A percentile compares a stretch with the other conserved stretches of the same genome.
These are phyloP conservation scores for Dendrocalamus latiflorus DNA, from an alignment of 202 grass and related monocot genomes.

Conservation along the genomic window DNA sequence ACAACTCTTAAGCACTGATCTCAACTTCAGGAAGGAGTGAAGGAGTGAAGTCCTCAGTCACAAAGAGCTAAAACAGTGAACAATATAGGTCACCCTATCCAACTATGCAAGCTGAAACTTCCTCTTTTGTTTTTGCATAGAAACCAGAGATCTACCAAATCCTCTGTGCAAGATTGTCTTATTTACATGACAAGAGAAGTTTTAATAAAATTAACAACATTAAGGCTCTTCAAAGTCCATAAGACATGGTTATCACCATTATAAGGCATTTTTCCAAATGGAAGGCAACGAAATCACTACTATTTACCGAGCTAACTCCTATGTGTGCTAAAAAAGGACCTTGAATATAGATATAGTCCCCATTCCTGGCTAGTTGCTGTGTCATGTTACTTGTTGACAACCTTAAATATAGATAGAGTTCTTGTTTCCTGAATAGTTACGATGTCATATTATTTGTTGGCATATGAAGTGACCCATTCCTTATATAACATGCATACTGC, in stretches of 20 bases:
- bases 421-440: not conserved
- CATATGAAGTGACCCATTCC: not conserved
- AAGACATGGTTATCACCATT: not conserved
- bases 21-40: not conserved
- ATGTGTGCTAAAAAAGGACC: not conserved
- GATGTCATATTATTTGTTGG: not conserved
- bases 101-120: constrained; percentile 1
- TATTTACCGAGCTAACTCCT: not conserved
- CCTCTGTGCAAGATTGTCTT: not conserved
- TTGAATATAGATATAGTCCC: not conserved
- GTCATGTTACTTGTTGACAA: not conserved
- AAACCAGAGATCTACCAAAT: not conserved
- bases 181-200: not conserved
- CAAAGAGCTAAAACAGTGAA: not conserved
- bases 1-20: not conserved
- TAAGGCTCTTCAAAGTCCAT: not conserved
- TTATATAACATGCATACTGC: not conserved
- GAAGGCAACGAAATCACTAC: not conserved
- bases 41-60: not conserved
- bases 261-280: not conserved
- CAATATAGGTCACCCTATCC: not conserved
- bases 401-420: not conserved
- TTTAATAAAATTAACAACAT: not conserved
- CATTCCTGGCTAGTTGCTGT: not conserved
- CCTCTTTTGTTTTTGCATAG: not conserved